phyloP scores from a whole-genome alignment of 1,139 yeast species.

The Blastobotrys apis region DNA sequence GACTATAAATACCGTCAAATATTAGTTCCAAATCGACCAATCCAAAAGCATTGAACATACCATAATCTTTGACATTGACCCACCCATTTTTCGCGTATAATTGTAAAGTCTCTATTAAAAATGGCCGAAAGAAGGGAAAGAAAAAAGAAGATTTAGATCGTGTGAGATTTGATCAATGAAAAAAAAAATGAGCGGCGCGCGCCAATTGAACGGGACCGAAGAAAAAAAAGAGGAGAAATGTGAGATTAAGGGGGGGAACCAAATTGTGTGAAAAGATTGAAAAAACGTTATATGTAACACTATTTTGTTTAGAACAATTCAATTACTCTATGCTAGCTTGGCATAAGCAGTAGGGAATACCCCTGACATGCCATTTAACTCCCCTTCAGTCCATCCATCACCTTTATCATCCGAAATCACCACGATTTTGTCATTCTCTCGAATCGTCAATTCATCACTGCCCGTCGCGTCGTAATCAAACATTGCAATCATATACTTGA shows the following conservation, averaged over 20 bases:
- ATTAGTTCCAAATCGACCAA: background rate
- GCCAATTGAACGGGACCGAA: background rate
- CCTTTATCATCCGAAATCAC: constrained; percentile 73
- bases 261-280: too few species aligned
- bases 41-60: constrained; percentile 26
- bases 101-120: too few species aligned
- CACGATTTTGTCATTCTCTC: constrained; percentile 70
- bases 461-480: constrained; percentile 82
- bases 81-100: constrained; percentile 39
- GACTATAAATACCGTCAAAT: constrained; percentile 27
- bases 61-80: constrained; percentile 45
- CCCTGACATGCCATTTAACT: constrained; percentile 65
- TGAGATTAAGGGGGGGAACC: too few species aligned
- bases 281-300: too few species aligned
- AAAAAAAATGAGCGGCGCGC: constrained; percentile 1
- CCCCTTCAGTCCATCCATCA: constrained; percentile 97
- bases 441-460: constrained; percentile 70
- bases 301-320: too few species aligned
- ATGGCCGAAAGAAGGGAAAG: constrained; percentile 6
- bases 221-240: constrained; percentile 5
- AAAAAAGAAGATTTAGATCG: constrained; percentile 5
- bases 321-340: constrained; percentile 15
- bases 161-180: background rate
- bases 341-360: constrained; percentile 80
- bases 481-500: constrained; percentile 64